Evolutionary conservation across 805 yeast species (phyloP).

Genomic region (Hagleromyces aurorensis): DNA sequence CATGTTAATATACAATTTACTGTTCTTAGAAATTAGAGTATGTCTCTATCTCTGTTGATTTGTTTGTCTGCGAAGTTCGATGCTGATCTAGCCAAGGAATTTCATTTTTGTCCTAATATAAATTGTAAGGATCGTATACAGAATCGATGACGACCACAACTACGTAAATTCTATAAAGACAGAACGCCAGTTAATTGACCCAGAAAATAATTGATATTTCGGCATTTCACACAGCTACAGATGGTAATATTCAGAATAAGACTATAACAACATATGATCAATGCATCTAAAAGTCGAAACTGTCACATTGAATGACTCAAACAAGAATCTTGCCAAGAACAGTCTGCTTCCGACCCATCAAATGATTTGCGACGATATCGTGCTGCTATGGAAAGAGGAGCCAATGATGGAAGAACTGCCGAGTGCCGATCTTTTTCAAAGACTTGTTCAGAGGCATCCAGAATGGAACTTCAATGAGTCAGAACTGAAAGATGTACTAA

Average conservation of each 20-base stretch:
- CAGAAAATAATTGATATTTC: too few species aligned
- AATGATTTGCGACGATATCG: constrained; percentile 52
- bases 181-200: too few species aligned
- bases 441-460: constrained; percentile 44
- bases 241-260: too few species aligned
- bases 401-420: constrained; percentile 54
- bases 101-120: too few species aligned
- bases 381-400: constrained; percentile 60
- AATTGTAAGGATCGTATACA: too few species aligned
- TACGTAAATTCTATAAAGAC: too few species aligned
- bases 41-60: too few species aligned
- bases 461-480: constrained; percentile 59
- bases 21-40: too few species aligned
- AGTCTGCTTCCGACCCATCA: constrained; percentile 45
- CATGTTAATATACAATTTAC: constrained; percentile 4
- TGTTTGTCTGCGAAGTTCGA: too few species aligned
- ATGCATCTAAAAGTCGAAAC: constrained; percentile 24
- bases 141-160: too few species aligned
- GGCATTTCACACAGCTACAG: too few species aligned
- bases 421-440: constrained; percentile 42
- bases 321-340: constrained; percentile 4
- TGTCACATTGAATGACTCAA: constrained; percentile 21
- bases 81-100: too few species aligned
- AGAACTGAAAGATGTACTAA: constrained; percentile 45
- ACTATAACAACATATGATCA: background rate